phyloP scores from a whole-genome alignment of 805 yeast species.

The Phaffomyces antillensis region DNA sequence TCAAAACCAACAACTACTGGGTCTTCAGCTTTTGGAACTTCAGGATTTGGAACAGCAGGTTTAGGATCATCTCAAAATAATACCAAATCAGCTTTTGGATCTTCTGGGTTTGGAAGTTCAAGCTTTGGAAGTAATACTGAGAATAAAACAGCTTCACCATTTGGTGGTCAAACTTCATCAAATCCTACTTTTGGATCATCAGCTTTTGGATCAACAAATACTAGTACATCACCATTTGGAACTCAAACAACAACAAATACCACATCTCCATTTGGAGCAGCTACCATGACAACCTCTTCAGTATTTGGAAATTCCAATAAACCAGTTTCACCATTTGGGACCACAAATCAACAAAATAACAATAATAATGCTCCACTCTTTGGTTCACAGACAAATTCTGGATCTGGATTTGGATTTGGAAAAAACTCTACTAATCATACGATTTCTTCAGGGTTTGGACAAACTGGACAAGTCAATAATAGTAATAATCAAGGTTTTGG shows the following conservation, averaged over 20 bases:
- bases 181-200: background rate
- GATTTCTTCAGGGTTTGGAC: too few species aligned
- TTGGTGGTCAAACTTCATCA: slow-evolving; percentile 4
- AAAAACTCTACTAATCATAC: too few species aligned
- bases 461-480: too few species aligned
- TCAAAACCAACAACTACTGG: slow-evolving; percentile 6
- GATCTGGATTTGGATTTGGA: too few species aligned
- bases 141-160: background rate
- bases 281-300: background rate
- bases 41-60: background rate
- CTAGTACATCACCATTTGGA: slow-evolving; percentile 2
- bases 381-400: background rate
- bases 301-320: slow-evolving; percentile 2
- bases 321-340: slow-evolving; percentile 7
- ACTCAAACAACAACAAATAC: background rate
- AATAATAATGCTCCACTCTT: background rate
- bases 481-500: slow-evolving; percentile 3
- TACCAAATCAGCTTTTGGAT: background rate
- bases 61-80: background rate
- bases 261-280: slow-evolving; percentile 1
- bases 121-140: slow-evolving; percentile 7
- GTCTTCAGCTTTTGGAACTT: slow-evolving; percentile 4
- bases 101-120: background rate
- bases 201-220: background rate
- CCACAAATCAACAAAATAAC: background rate